Evolutionary conservation across 129 eudicot genomes (phyloP).

Genomic region (Flaveria bidentis): DNA sequence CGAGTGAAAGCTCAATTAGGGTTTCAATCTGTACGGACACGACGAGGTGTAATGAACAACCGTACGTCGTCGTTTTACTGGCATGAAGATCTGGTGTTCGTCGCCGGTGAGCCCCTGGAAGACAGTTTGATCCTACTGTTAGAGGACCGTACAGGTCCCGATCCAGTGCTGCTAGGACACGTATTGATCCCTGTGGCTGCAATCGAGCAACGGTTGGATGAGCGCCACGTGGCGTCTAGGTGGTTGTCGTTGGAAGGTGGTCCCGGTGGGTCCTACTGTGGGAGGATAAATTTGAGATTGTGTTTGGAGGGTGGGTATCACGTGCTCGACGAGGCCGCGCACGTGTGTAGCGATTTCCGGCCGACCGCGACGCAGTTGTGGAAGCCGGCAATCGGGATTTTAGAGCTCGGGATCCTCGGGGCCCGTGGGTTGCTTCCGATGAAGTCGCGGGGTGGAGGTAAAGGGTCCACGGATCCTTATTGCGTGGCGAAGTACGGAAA

Average conservation of each 20-base stretch:
- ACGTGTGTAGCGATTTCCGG: conserved; percentile 88
- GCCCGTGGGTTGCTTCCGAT: conserved; percentile 88
- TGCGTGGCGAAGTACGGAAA: conserved; percentile 98
- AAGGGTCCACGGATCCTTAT: conserved; percentile 95
- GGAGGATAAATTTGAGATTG: conserved; percentile 72
- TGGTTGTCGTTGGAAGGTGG: conserved; percentile 85
- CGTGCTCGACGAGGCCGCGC: conserved; percentile 97
- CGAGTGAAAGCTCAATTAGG: conserved; percentile 86
- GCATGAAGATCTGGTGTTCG: conserved; percentile 81
- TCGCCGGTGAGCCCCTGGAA: conserved; percentile 96
- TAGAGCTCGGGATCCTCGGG: conserved; percentile 93
- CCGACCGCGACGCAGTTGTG: conserved; percentile 92
- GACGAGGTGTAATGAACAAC: conserved; percentile 76
- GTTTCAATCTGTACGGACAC: conserved; percentile 78
- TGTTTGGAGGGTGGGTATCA: conserved; percentile 98
- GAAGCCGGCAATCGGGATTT: conserved; percentile 83
- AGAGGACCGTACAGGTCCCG: conserved; percentile 82
- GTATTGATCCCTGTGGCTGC: conserved; percentile 72
- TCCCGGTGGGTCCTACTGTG: conserved; percentile 72
- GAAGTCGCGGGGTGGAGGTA: conserved; percentile 76
- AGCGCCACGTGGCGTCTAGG: conserved; percentile 72
- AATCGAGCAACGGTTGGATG: conserved; percentile 87
- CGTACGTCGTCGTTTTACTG: conserved; percentile 69
- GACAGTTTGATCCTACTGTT: conserved; percentile 72
- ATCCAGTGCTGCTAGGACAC: conserved; percentile 86